A percentile compares a stretch with the other conserved stretches of the same genome.
Evolutionary conservation across 306 rosid genomes (phyloP).

Genomic region (Acacia crassicarpa): DNA sequence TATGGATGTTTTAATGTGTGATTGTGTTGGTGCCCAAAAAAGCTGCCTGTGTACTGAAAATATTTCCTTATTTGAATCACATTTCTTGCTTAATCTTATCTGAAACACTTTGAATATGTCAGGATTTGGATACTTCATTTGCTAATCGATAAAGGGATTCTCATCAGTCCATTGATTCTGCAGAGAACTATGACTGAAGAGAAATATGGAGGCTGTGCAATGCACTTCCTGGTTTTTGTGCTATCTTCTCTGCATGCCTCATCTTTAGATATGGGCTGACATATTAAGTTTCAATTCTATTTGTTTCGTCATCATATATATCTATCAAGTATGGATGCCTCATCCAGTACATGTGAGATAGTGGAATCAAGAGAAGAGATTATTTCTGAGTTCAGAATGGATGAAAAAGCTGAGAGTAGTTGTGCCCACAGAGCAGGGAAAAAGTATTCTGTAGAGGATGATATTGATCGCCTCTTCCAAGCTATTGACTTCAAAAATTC

Average conservation of each 20-base stretch:
- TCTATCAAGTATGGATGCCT: slow-evolving; percentile 55
- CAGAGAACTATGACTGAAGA: slow-evolving; percentile 43
- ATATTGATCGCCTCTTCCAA: slow-evolving; percentile 86
- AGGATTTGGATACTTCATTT: slow-evolving; percentile 60
- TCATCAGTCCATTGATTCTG: slow-evolving; percentile 30
- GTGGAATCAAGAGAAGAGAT: slow-evolving; percentile 71
- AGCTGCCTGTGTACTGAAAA: not conserved
- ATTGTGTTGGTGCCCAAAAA: slow-evolving; percentile 5
- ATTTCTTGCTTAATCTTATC: slow-evolving; percentile 35
- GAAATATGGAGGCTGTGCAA: slow-evolving; percentile 34
- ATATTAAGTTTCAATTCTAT: slow-evolving; percentile 20
- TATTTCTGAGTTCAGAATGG: slow-evolving; percentile 44
- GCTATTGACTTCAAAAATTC: slow-evolving; percentile 69
- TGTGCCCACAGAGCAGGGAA: slow-evolving; percentile 48
- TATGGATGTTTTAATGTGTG: not conserved
- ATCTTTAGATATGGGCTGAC: slow-evolving; percentile 57
- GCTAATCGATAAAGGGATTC: slow-evolving; percentile 30
- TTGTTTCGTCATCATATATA: slow-evolving; percentile 32
- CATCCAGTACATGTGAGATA: slow-evolving; percentile 61
- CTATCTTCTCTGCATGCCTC: slow-evolving; percentile 30
- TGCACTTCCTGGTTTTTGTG: slow-evolving; percentile 30
- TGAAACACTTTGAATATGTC: slow-evolving; percentile 39
- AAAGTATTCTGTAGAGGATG: slow-evolving; percentile 83
- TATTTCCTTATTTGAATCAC: slow-evolving; percentile 5
- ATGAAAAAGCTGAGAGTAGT: slow-evolving; percentile 53